Percentiles rank a stretch among this genome's conserved stretches.
phyloP scores from a whole-genome alignment of 805 yeast genomes.

The Ogataea populi-albae region DNA sequence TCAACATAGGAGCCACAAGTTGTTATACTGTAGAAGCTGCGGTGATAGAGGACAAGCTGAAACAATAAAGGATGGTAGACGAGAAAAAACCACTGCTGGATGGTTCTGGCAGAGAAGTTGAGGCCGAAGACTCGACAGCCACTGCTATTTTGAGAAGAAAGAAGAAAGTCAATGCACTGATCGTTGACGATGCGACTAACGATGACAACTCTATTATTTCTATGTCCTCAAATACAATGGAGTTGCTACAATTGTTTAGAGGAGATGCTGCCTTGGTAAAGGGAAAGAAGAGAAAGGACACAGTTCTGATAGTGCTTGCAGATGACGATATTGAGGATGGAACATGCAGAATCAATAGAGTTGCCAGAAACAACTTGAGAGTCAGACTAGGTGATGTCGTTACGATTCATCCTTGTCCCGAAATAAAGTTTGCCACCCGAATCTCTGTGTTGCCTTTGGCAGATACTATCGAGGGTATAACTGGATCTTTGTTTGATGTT shows the following conservation, averaged over 20 bases:
- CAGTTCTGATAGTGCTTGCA: conserved; percentile 91
- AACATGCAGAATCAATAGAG: conserved; percentile 89
- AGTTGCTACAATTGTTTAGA: conserved; percentile 86
- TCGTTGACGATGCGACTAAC: conserved; percentile 95
- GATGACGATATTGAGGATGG: conserved; percentile 98
- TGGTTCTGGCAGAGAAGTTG: conserved; percentile 35
- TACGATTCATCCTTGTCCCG: conserved; percentile 93
- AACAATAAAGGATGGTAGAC: conserved; percentile 23
- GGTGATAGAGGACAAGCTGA: conserved; percentile 2
- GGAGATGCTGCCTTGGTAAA: conserved; percentile 97
- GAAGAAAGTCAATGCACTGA: conserved; percentile 91
- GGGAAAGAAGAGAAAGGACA: conserved; percentile 97
- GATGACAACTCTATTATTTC: conserved; percentile 97
- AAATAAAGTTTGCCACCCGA: conserved; percentile 93
- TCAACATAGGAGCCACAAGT: too few species aligned
- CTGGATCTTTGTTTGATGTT: conserved; percentile 94
- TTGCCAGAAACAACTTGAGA: conserved; percentile 91
- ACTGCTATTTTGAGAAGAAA: conserved; percentile 96
- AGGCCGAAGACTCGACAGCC: conserved; percentile 59
- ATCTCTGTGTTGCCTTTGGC: conserved; percentile 95
- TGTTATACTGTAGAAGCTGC: too few species aligned
- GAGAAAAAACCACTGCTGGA: conserved; percentile 37
- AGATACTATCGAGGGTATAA: conserved; percentile 96
- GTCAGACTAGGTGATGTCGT: conserved; percentile 92
- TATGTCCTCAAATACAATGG: conserved; percentile 94